Evolutionary conservation across 2,329 filamentous ascomycete genomes (phyloP).

Genomic region (Aspergillus jensenii): DNA sequence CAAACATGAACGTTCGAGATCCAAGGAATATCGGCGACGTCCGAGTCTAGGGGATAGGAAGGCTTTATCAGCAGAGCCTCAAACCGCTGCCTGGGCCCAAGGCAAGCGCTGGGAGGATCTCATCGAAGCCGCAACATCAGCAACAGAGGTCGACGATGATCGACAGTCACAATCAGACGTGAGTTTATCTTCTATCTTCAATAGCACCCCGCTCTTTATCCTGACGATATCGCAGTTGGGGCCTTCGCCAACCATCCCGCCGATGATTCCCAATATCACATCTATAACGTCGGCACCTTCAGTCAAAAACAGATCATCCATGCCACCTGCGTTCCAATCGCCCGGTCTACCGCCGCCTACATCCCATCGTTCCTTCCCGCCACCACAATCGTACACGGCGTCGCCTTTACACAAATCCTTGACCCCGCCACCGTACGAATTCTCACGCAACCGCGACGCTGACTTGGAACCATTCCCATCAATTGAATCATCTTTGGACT

Average conservation of each 20-base stretch:
- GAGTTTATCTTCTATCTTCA: conserved; percentile 46
- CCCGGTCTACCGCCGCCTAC: conserved; percentile 39
- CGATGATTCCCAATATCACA: conserved; percentile 39
- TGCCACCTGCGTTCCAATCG: conserved; percentile 60
- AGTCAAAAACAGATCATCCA: conserved; percentile 57
- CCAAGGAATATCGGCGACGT: conserved; percentile 71
- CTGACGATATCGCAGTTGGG: conserved; percentile 29
- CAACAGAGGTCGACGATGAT: conserved; percentile 86
- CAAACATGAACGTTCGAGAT: conserved; percentile 79
- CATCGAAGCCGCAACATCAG: conserved; percentile 90
- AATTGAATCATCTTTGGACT: conserved; percentile 75
- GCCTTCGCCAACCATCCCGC: conserved; percentile 41
- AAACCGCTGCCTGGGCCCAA: conserved; percentile 67
- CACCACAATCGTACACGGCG: conserved; percentile 65
- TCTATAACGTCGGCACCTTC: conserved; percentile 38
- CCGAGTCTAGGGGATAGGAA: conserved; percentile 76
- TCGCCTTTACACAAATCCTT: conserved; percentile 88
- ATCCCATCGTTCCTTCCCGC: conserved; percentile 46
- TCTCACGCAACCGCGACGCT: conserved; percentile 50
- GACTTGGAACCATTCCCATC: conserved; percentile 81
- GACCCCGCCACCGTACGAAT: conserved; percentile 73
- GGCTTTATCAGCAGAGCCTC: conserved; percentile 81
- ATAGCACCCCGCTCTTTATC: background rate
- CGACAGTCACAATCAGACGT: conserved; percentile 74
- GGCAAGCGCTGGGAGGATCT: conserved; percentile 95